Evolutionary conservation across 2,329 filamentous ascomycete genomes (phyloP).

Genomic region (Gaeumannomyces tritici): DNA sequence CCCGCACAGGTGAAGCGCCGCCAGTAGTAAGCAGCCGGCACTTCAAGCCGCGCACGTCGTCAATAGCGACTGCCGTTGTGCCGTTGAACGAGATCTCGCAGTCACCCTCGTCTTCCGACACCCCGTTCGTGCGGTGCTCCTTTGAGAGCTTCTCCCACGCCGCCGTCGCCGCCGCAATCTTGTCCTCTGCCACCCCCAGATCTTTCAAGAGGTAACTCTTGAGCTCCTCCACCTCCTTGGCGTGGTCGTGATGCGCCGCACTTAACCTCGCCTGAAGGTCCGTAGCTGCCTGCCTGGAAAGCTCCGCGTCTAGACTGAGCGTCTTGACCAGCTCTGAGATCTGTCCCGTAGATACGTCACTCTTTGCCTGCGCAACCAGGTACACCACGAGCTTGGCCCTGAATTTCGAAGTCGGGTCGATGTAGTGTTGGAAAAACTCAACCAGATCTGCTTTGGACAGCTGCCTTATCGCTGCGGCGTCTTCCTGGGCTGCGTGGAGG

Average conservation of each 20-base stretch:
- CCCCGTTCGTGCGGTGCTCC: constrained; percentile 20
- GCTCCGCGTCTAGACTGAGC: constrained; percentile 22
- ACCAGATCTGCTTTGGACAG: constrained; percentile 74
- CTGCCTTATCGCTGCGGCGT: constrained; percentile 63
- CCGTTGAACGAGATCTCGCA: constrained; percentile 31
- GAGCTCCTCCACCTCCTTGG: constrained; percentile 39
- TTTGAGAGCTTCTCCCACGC: constrained; percentile 23
- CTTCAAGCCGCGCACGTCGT: constrained; percentile 74
- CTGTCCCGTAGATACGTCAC: constrained; percentile 31
- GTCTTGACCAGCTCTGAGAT: constrained; percentile 28
- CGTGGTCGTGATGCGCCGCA: constrained; percentile 30
- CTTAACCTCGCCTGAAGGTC: constrained; percentile 23
- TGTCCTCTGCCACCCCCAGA: constrained; percentile 34
- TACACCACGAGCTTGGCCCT: constrained; percentile 83
- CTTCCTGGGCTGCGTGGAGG: constrained; percentile 50
- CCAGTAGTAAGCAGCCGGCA: constrained; percentile 61
- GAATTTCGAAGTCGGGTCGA: constrained; percentile 61
- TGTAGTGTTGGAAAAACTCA: constrained; percentile 66
- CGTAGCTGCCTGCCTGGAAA: constrained; percentile 17
- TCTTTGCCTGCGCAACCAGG: constrained; percentile 61
- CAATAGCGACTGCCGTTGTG: constrained; percentile 53
- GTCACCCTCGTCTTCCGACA: constrained; percentile 14
- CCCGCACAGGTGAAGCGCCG: constrained; percentile 62
- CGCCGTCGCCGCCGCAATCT: constrained; percentile 31
- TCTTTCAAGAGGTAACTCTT: constrained; percentile 38